Conservation (phyloP, 768 basidiomycete species). For the Pleurotus salmoneostramineus region DNA sequence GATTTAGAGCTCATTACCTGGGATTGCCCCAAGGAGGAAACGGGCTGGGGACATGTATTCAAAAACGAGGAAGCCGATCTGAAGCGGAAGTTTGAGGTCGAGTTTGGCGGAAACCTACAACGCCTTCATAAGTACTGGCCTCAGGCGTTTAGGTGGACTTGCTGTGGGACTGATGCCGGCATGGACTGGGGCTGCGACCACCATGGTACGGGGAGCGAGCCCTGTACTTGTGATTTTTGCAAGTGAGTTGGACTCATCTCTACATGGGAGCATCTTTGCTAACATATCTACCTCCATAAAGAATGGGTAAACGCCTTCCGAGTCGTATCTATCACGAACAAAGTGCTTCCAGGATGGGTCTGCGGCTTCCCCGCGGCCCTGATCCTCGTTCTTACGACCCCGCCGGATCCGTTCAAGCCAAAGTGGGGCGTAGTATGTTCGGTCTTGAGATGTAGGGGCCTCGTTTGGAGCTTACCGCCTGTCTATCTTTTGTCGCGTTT, state of each 20-base stretch:
- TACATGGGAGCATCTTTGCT: too few species aligned
- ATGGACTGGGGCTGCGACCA: constrained; percentile 34
- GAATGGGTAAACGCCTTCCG: constrained; percentile 30
- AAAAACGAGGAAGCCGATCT: constrained; percentile 24
- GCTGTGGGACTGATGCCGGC: constrained; percentile 29
- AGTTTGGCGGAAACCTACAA: constrained; percentile 22
- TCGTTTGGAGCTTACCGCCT: too few species aligned
- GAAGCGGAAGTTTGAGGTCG: constrained; percentile 21
- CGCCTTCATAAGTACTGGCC: constrained; percentile 26
- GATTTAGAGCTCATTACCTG: constrained; percentile 34
- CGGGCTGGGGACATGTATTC: constrained; percentile 25
- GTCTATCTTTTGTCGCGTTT: too few species aligned
- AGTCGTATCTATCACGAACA: constrained; percentile 23
- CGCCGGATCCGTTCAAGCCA: background rate
- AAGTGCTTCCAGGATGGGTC: constrained; percentile 21
- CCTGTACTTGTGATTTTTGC: constrained; percentile 36
- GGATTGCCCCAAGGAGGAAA: constrained; percentile 20
- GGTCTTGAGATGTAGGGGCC: background rate
- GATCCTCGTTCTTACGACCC: constrained; percentile 19
- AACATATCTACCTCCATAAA: background rate
- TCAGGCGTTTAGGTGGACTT: constrained; percentile 32
- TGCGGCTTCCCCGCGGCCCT: constrained; percentile 26
- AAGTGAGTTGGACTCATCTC: constrained; percentile 16
- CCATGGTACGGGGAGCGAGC: constrained; percentile 29
- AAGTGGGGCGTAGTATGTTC: background rate